These are phyloP conservation scores for Gaeumannomyces sp. DNA, from an alignment of 2,329 filamentous ascomycete species.

Conservation along the genomic window DNA sequence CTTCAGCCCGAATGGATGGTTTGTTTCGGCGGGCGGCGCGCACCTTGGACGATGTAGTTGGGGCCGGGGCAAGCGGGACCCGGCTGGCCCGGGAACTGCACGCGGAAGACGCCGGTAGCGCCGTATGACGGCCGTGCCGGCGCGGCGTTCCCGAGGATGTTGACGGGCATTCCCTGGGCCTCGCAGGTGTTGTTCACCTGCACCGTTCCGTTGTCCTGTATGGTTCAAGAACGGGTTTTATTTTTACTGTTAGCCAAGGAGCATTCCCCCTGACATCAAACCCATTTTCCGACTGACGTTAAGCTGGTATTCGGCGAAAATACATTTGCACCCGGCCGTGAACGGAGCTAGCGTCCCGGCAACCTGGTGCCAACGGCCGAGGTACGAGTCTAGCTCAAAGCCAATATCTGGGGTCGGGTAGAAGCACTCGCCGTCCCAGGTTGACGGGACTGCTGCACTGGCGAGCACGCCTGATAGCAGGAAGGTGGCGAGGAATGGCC, in stretches of 20 bases:
- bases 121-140: conserved; percentile 24
- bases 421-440: conserved; percentile 26
- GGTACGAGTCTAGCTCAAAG: conserved; percentile 25
- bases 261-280: too few species aligned
- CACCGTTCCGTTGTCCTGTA: conserved; percentile 26
- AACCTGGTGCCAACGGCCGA: conserved; percentile 28
- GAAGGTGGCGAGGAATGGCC: background rate
- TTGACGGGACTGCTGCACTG: conserved; percentile 17
- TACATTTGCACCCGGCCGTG: conserved; percentile 27
- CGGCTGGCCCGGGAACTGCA: conserved; percentile 26
- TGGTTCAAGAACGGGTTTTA: background rate
- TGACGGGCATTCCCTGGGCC: conserved; percentile 19
- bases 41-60: conserved; percentile 29
- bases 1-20: too few species aligned
- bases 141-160: conserved; percentile 24
- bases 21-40: too few species aligned
- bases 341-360: conserved; percentile 26
- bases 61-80: conserved; percentile 23
- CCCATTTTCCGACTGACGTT: conserved; percentile 19
- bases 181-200: conserved; percentile 28
- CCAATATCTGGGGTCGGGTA: conserved; percentile 23
- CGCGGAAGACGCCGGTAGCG: conserved; percentile 23
- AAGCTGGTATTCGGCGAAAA: conserved; percentile 24
- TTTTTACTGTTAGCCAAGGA: too few species aligned
- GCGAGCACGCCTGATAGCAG: background rate